phyloP scores from a whole-genome alignment of 805 yeast species.

The Blastobotrys terrestris region DNA sequence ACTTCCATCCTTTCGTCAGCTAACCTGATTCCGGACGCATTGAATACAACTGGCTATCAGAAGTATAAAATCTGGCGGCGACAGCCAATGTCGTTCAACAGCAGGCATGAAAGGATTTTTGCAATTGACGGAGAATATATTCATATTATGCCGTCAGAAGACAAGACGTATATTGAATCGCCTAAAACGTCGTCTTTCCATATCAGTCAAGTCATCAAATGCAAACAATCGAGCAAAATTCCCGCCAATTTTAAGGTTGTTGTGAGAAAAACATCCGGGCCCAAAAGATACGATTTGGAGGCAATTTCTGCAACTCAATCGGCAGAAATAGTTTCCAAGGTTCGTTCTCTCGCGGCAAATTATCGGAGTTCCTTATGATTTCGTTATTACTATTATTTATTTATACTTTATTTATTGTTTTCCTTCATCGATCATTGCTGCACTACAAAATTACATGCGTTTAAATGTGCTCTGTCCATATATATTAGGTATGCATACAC shows the following conservation, averaged over 20 bases:
- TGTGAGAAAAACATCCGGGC: constrained; percentile 58
- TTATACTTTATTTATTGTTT: neutral
- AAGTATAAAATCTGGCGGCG: constrained; percentile 86
- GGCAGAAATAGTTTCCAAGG: constrained; percentile 67
- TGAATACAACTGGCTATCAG: constrained; percentile 54
- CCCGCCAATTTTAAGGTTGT: constrained; percentile 79
- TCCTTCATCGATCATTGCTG: neutral
- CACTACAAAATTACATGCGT: neutral
- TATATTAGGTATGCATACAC: neutral
- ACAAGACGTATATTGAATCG: constrained; percentile 61
- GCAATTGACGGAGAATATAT: constrained; percentile 94
- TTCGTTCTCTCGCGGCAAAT: constrained; percentile 51
- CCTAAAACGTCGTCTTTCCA: constrained; percentile 85
- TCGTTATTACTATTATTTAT: neutral
- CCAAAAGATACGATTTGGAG: constrained; percentile 83
- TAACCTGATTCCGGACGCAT: constrained; percentile 15
- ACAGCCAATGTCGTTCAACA: constrained; percentile 76
- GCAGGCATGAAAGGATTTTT: constrained; percentile 72
- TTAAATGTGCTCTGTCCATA: neutral
- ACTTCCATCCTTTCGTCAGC: constrained; percentile 3
- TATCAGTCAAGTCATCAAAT: constrained; percentile 64
- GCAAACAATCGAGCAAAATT: constrained; percentile 70
- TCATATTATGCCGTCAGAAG: constrained; percentile 81
- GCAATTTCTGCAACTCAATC: constrained; percentile 58
- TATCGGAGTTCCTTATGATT: constrained; percentile 27